Evolutionary conservation across 176 grass and related monocot species (phyloP).

Genomic region (Lolium multiflorum): DNA sequence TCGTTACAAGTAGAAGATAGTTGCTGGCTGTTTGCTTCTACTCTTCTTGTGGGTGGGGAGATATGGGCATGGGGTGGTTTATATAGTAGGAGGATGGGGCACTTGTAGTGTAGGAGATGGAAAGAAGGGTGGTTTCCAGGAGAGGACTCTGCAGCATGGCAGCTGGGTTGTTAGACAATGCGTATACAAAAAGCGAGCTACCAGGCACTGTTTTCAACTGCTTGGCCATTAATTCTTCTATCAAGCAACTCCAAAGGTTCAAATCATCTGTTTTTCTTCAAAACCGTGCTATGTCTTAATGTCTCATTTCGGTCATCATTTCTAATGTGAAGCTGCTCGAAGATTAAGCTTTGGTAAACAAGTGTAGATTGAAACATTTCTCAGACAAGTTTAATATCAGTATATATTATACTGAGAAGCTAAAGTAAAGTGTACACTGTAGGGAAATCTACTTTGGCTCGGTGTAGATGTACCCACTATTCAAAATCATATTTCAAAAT

Average conservation of each 20-base stretch:
- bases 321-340: neutral
- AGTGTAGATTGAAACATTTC: constrained; percentile 15
- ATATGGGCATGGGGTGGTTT: constrained; percentile 49
- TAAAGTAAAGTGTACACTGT: neutral
- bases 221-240: neutral
- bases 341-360: neutral
- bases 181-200: constrained; percentile 45
- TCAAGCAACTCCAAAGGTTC: neutral
- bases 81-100: constrained; percentile 45
- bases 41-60: constrained; percentile 38
- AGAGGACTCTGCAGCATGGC: constrained; percentile 38
- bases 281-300: constrained; percentile 1
- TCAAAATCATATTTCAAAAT: too few relatives aligned
- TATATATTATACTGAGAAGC: neutral
- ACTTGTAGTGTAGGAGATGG: neutral
- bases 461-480: too few relatives aligned
- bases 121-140: constrained; percentile 29
- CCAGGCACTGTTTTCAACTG: constrained; percentile 30
- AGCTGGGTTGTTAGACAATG: constrained; percentile 56
- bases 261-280: constrained; percentile 13
- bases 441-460: too few relatives aligned
- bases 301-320: constrained; percentile 23
- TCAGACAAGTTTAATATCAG: constrained; percentile 19
- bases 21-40: constrained; percentile 9
- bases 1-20: constrained; percentile 26